These are phyloP conservation scores for Rhodotorula sp. DNA, from an alignment of 1,284 basidiomycete species.

Conservation along the genomic window DNA sequence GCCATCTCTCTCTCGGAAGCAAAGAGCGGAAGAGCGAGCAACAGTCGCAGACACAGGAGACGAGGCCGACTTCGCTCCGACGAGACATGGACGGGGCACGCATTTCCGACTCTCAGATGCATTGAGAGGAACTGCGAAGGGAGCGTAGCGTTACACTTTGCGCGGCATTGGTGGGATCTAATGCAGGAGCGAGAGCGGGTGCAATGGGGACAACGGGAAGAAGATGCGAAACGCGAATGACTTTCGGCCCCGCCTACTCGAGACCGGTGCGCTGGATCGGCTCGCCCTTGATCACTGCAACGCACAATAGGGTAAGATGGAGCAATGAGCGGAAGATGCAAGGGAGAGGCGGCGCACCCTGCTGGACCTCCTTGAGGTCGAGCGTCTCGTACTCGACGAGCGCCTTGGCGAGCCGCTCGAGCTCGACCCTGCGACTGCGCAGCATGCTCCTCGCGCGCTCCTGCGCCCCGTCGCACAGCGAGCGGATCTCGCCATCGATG, in stretches of 20 bases:
- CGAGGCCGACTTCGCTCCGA: too few relatives aligned
- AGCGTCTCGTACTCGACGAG: slow-evolving; percentile 93
- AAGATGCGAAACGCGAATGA: too few relatives aligned
- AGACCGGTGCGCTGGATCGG: slow-evolving; percentile 29
- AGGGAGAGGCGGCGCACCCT: slow-evolving; percentile 55
- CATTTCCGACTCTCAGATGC: too few relatives aligned
- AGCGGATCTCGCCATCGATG: slow-evolving; percentile 47
- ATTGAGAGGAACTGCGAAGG: too few relatives aligned
- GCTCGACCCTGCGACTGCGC: slow-evolving; percentile 69
- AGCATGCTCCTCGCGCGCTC: slow-evolving; percentile 68
- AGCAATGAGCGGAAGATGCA: too few relatives aligned
- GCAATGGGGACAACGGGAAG: background rate
- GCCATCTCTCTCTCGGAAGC: background rate
- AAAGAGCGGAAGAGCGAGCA: background rate
- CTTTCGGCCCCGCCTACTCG: background rate
- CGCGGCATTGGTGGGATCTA: background rate
- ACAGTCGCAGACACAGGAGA: too few relatives aligned
- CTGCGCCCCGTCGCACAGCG: slow-evolving; percentile 74
- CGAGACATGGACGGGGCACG: too few relatives aligned
- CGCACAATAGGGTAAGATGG: background rate
- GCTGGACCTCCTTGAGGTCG: slow-evolving; percentile 76
- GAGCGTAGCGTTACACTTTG: too few relatives aligned
- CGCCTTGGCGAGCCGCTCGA: slow-evolving; percentile 84
- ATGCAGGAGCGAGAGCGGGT: too few relatives aligned
- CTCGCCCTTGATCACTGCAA: slow-evolving; percentile 42